Evolutionary conservation across 495 filamentous ascomycete species (phyloP), one percentile per base, ranked within the genome.

Genomic region (Daldinia grandis): DNA sequence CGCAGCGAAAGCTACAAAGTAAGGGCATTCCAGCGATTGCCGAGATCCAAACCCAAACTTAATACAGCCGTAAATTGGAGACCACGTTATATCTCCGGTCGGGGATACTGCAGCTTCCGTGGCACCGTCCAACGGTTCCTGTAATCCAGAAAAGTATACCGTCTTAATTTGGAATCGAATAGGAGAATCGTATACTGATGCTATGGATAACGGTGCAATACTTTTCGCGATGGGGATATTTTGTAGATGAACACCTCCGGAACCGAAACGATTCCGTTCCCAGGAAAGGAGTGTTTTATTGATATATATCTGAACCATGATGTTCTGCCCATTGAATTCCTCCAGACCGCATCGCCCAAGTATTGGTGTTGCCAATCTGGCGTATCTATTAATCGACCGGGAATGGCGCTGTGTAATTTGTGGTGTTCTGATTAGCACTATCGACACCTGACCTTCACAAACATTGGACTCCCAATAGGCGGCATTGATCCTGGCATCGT

Each of bases 181-280:
- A 0, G 25, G 3, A 4, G 10, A 2, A 14, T 7, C 5, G 49
- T 27, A 8, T 27, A 8, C 25, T 51, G 12, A 33, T 19, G 6
- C 38, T 35, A 5, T 17, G 30, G 12, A 30, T 3, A 51, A 53
- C 14, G 47, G 54, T 9, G 15, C 31, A 27, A 69, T 19, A 4
- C 5, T 7, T 38, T 37, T 10, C 27, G 9, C 4, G 21, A 66
- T 53, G 5, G 62, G 58, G 14, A 71, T 71, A 19, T 66, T 62
- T 51, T 71, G 58, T 10, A 66, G 37, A 53, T 71, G 68, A 17
- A 71, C 14, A 5, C 57, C 68, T 1, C 68, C 63, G 1, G 8
- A 0, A 4, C 51, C 51, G 9, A 63, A 63, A 6, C 62, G 58
- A 35, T 55, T 31, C 27, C 15, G 50, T 54, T 71, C 68, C 57